Percentiles rank a stretch among this genome's conserved stretches.
phyloP scores from a whole-genome alignment of 1,284 basidiomycete species.

The Marasmius tenuissimus region DNA sequence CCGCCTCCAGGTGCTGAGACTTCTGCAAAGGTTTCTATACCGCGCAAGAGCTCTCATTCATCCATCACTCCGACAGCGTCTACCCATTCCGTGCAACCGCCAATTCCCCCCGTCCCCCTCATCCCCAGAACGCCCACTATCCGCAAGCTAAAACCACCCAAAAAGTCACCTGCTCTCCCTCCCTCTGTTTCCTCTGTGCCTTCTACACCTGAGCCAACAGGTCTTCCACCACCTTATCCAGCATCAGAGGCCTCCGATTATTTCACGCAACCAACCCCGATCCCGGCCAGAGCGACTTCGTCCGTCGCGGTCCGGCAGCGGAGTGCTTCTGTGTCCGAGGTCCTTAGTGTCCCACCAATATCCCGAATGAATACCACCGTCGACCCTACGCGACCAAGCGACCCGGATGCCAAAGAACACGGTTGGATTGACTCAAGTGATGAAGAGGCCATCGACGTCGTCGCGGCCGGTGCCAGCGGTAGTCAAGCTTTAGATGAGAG shows the following conservation, averaged over 20 bases:
- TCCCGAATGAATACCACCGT: slow-evolving; percentile 26
- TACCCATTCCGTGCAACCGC: slow-evolving; percentile 31
- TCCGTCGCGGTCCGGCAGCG: slow-evolving; percentile 34
- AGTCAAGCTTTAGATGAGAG: slow-evolving; percentile 79
- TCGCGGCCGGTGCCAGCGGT: slow-evolving; percentile 76
- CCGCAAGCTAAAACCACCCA: slow-evolving; percentile 17
- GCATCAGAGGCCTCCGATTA: slow-evolving; percentile 16
- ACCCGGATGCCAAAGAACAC: slow-evolving; percentile 50
- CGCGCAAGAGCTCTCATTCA: slow-evolving; percentile 40
- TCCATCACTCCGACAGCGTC: slow-evolving; percentile 21
- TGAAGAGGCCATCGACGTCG: slow-evolving; percentile 78
- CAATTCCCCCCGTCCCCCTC: slow-evolving; percentile 31
- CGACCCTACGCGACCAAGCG: slow-evolving; percentile 29
- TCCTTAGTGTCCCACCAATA: slow-evolving; percentile 45
- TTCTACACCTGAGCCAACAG: slow-evolving; percentile 36
- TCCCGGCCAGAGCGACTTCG: not conserved
- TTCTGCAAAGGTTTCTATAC: slow-evolving; percentile 25
- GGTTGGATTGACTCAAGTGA: slow-evolving; percentile 76
- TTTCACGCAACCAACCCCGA: slow-evolving; percentile 23
- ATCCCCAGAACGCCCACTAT: slow-evolving; percentile 26
- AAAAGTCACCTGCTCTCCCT: slow-evolving; percentile 14
- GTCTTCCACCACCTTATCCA: slow-evolving; percentile 58
- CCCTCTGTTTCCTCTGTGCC: slow-evolving; percentile 16
- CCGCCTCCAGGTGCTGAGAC: slow-evolving; percentile 38
- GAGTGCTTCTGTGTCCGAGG: slow-evolving; percentile 58